These are phyloP conservation scores for Leishmania lainsoni DNA, from an alignment of 208 protist species.

Conservation along the genomic window DNA sequence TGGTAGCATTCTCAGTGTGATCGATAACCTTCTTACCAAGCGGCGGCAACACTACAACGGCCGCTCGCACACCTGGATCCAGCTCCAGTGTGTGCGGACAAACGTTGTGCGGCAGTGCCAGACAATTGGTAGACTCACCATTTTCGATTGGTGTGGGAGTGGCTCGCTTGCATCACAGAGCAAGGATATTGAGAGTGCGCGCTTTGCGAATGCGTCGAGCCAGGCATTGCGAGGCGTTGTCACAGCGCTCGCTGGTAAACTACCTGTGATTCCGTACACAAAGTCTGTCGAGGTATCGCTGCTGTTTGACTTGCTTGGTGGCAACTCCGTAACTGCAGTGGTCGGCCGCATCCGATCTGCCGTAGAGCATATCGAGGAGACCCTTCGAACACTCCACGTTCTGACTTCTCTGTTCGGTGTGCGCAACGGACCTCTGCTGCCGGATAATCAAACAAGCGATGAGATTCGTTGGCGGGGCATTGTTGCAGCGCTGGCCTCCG, in stretches of 20 bases:
- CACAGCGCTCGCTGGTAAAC: slow-evolving; percentile 14
- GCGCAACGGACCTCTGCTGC: slow-evolving; percentile 43
- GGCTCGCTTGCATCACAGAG: slow-evolving; percentile 35
- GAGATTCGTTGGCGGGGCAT: slow-evolving; percentile 44
- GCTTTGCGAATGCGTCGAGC: slow-evolving; percentile 48
- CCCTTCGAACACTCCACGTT: slow-evolving; percentile 19
- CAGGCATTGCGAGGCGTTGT: slow-evolving; percentile 28
- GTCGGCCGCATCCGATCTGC: slow-evolving; percentile 30
- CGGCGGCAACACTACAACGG: slow-evolving; percentile 36
- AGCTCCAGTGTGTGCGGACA: slow-evolving; percentile 48
- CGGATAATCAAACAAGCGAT: slow-evolving; percentile 42
- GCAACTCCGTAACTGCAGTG: slow-evolving; percentile 50
- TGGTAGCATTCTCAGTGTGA: slow-evolving; percentile 25
- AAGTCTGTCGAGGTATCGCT: slow-evolving; percentile 37
- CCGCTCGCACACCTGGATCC: slow-evolving; percentile 57
- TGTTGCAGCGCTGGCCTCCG: slow-evolving; percentile 39
- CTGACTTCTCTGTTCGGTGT: slow-evolving; percentile 35
- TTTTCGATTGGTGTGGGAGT: slow-evolving; percentile 50
- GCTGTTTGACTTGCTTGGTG: slow-evolving; percentile 56
- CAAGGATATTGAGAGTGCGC: slow-evolving; percentile 48
- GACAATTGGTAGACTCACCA: slow-evolving; percentile 40
- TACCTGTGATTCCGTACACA: slow-evolving; percentile 34
- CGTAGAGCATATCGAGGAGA: slow-evolving; percentile 31
- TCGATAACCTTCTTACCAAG: slow-evolving; percentile 29
- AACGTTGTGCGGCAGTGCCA: slow-evolving; percentile 37